Percentiles rank a stretch among this genome's conserved stretches.
These are phyloP conservation scores for Nematocida major DNA, from an alignment of 371 early-diverging fungal genomes.

Conservation along the genomic window DNA sequence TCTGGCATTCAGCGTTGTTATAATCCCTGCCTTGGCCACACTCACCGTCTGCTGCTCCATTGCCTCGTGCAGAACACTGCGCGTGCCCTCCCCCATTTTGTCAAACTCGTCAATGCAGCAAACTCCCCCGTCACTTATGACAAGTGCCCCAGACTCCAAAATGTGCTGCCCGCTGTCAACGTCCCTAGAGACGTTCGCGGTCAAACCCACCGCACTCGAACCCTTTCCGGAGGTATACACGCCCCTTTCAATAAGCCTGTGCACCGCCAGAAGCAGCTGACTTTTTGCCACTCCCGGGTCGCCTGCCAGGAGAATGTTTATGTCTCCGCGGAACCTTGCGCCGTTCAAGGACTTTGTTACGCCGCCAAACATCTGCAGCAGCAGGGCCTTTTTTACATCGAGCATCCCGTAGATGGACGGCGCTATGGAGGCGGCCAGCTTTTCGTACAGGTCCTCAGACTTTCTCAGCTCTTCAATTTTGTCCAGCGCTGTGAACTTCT, in stretches of 20 bases:
- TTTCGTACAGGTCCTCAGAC: constrained; percentile 53
- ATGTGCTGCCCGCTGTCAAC: constrained; percentile 89
- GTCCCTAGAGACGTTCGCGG: constrained; percentile 92
- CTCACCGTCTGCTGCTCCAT: constrained; percentile 66
- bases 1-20: constrained; percentile 65
- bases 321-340: constrained; percentile 63
- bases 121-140: constrained; percentile 64
- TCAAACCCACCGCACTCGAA: constrained; percentile 93
- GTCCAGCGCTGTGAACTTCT: constrained; percentile 67
- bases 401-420: constrained; percentile 92
- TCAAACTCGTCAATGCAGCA: constrained; percentile 65
- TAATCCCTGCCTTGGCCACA: constrained; percentile 66
- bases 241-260: constrained; percentile 87
- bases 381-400: constrained; percentile 89
- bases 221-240: constrained; percentile 98
- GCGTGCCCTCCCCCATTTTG: constrained; percentile 66
- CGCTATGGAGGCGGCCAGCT: constrained; percentile 68
- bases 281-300: constrained; percentile 65
- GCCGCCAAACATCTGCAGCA: constrained; percentile 96
- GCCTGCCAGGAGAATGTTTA: constrained; percentile 65
- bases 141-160: constrained; percentile 67
- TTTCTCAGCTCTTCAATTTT: constrained; percentile 65
- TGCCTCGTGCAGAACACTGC: constrained; percentile 65
- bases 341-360: constrained; percentile 61
- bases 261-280: constrained; percentile 68